phyloP scores from a whole-genome alignment of 345 rosid species.

The Gossypium turneri region DNA sequence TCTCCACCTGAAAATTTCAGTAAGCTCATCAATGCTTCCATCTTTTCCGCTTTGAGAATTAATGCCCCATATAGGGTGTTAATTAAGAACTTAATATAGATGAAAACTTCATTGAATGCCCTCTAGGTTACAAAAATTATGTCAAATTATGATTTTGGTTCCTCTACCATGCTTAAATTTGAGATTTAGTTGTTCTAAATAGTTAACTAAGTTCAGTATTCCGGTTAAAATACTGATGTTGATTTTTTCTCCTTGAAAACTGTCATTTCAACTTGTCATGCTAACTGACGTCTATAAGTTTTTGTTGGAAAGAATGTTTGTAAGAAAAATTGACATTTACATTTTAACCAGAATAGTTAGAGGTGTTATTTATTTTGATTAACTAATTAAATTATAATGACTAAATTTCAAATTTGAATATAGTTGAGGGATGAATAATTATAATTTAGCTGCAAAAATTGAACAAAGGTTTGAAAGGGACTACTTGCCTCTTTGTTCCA shows the following conservation, averaged over 20 bases:
- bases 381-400: neutral
- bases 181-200: no score
- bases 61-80: neutral
- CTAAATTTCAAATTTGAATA: neutral
- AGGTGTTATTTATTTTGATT: no score
- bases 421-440: neutral
- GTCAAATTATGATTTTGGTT: neutral
- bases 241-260: no score
- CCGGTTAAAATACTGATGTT: no score
- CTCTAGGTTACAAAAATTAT: neutral
- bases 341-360: no score
- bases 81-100: neutral
- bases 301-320: no score
- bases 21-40: neutral
- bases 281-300: no score
- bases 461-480: neutral
- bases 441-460: neutral
- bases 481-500: slow-evolving; percentile 52
- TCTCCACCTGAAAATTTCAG: slow-evolving; percentile 53
- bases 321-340: no score
- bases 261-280: no score
- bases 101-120: neutral
- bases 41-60: neutral
- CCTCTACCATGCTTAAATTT: no score
- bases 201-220: no score